Base-by-base conservation (phyloP, 495 filamentous ascomycete genomes). In the Podospora pseudocomata region DNA sequence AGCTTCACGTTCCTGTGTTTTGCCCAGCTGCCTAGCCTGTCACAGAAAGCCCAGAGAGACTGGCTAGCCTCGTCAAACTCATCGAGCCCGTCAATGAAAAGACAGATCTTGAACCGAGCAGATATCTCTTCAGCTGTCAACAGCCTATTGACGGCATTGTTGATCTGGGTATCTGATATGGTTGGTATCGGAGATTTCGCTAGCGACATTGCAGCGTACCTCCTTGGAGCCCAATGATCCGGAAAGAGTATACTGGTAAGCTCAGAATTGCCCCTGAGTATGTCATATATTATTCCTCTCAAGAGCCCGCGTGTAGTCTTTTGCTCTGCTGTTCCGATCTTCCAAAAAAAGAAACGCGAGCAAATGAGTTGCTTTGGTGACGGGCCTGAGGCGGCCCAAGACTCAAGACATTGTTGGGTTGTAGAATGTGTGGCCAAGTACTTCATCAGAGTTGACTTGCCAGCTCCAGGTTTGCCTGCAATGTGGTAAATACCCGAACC, bases 281-380 rank as follows among this genome's bases (percentile, higher is more conserved):
- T 23, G 23, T 58, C 55, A 2, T 58, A 58, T 19, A 58, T 5
- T 0, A 86, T 54, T 0, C 75, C 73, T 56, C 73, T 74, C 13
- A 80, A 65, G 9, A 85, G 74, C 0, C 83, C 84, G 23, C 75
- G 68, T 18, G 79, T 69, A n/a, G 73, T 79, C 57, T 77, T 80
- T 65, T 84, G 78, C 2, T 80, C 44, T 15, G 18, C 7, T 4
- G 71, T 74, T 2, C 81, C 81, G 1, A 77, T 58, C 49, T 72
- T 75, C 80, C 81, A 85, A 64, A 84, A 85, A 70, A 83, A 87
- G 69, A 82, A 84, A 20, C 65, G 70, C 1, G 80, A 77, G 39
- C 75, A 61, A 6, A 80, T 58, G 26, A 80, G 65, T n/a, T 73
- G 55, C 11, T 58, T 26, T 20, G 4, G 20, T 6, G n/a, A 5